Evolutionary conservation across 257 asterid species (phyloP), one percentile per base, ranked within the genome.

Genomic region (Vinca minor): DNA sequence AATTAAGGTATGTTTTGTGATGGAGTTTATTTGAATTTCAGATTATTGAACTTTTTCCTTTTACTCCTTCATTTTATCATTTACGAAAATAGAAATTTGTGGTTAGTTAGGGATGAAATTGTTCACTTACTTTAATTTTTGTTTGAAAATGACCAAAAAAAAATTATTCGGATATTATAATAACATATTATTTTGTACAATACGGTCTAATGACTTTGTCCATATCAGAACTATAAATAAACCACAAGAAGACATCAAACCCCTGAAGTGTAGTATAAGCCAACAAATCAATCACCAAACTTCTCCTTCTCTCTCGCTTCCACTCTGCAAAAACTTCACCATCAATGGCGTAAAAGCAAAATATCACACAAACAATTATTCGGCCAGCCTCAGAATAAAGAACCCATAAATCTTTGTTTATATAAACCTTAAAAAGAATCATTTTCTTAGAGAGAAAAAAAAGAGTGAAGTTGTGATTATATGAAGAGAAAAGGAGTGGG

Each of bases 311-410:
- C 64, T 21, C 57, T 23, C 58, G 21, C 49, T 21, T 38, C 10
- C 23, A 5, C 49, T 32, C 54, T 41, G 47, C 47, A 75, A 74
- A 73, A 79, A 58, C 70, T 73, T 76, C 76, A 56, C 71, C 74
- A 71, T 75, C 82, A 79, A 79, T 88, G 92, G 89, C 86, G 87
- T 88, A 84, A 81, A n/a, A 71, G 71, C 65, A 62, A n/a, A n/a
- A 52, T 53, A 63, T 58, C 82, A 69, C 82, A 69, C 62, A 41
- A 29, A 52, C 54, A 39, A 38, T 61, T 55, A 52, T 74, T 65
- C 73, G 63, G 64, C 50, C 72, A 56, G 29, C 75, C 61, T 41
- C 58, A 5, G 60, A 46, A n/a, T 9, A 34, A 60, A 46, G 4
- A 23, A 59, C 47, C 54, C 32, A n/a, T 6, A 15, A 29, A 20